Percentiles rank a stretch among this genome's conserved stretches.
These are phyloP conservation scores for Castanospermum australe DNA, from an alignment of 306 rosid species.

Conservation along the genomic window DNA sequence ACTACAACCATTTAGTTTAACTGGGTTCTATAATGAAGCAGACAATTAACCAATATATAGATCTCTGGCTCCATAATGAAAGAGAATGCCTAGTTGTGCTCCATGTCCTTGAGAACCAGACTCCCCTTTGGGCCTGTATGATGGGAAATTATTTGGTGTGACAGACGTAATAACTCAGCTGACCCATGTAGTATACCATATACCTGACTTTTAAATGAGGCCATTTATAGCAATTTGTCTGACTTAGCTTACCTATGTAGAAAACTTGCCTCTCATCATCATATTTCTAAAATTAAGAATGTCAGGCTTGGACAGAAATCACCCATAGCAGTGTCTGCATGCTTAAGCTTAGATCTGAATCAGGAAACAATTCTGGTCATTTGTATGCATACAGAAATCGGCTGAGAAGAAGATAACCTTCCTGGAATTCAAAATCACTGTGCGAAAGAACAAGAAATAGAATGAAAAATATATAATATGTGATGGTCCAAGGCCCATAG, in stretches of 20 bases:
- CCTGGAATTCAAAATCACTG: neutral
- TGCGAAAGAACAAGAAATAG: neutral
- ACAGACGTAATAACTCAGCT: neutral
- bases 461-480: neutral
- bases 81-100: neutral
- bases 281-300: slow-evolving; percentile 4
- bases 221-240: neutral
- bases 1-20: neutral
- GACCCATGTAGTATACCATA: neutral
- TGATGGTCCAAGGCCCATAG: neutral
- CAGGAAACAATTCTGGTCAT: slow-evolving; percentile 2
- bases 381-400: neutral
- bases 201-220: neutral
- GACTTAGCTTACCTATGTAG: neutral
- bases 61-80: neutral
- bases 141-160: neutral
- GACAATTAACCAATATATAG: neutral
- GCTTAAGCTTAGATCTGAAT: slow-evolving; percentile 2
- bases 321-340: neutral
- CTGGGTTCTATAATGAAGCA: neutral
- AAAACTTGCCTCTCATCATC: neutral
- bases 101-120: slow-evolving; percentile 2
- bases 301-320: neutral
- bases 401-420: neutral
- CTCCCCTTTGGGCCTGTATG: neutral